Percentiles rank a stretch among this genome's conserved stretches.
Evolutionary conservation across 2,329 filamentous ascomycete genomes (phyloP).

Genomic region (Stachybotrys chartarum): DNA sequence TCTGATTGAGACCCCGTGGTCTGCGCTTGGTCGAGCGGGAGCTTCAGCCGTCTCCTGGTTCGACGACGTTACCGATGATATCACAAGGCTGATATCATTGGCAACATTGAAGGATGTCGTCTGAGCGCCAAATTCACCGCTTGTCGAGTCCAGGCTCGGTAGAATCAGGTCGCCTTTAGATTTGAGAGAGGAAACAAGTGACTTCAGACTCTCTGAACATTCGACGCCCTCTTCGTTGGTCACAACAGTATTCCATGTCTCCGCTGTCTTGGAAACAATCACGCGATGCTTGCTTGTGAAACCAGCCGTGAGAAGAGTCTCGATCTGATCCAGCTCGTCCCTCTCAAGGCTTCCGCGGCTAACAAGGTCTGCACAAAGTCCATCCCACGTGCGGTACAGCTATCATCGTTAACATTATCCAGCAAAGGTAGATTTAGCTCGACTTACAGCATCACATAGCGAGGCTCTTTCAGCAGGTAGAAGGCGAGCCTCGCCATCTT

Average conservation of each 20-base stretch:
- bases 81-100: conserved; percentile 32
- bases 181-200: conserved; percentile 54
- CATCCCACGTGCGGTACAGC: conserved; percentile 44
- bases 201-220: conserved; percentile 59
- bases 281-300: conserved; percentile 51
- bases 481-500: conserved; percentile 43
- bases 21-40: conserved; percentile 6
- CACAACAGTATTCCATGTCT: conserved; percentile 65
- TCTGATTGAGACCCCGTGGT: conserved; percentile 10
- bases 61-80: conserved; percentile 21
- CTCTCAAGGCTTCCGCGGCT: conserved; percentile 27
- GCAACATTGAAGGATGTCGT: conserved; percentile 38
- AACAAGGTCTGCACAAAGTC: conserved; percentile 33
- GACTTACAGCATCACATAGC: conserved; percentile 38
- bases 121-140: conserved; percentile 29
- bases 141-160: conserved; percentile 33
- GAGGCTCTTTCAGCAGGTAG: conserved; percentile 30
- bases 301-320: conserved; percentile 46
- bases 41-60: conserved; percentile 12
- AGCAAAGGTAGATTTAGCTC: neutral
- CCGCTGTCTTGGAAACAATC: conserved; percentile 43
- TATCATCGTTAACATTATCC: conserved; percentile 23
- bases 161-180: conserved; percentile 40
- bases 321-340: conserved; percentile 44
- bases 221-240: conserved; percentile 49